Evolutionary conservation across 1,139 yeast genomes (phyloP), one percentile per base, ranked within the genome.

Genomic region (Geotrichum armillariae): DNA sequence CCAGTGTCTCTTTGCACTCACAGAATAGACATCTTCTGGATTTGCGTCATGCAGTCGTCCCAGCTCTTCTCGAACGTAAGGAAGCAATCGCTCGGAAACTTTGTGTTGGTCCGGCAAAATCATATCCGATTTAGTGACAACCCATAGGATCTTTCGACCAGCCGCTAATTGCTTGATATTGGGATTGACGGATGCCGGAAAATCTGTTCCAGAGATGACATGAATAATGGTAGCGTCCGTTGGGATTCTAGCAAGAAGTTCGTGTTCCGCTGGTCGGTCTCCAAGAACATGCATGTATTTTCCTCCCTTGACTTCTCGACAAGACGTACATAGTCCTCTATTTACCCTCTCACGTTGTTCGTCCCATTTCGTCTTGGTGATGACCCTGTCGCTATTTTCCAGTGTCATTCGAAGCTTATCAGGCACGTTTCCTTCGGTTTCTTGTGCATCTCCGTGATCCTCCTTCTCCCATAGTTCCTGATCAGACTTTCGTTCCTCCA

Each of bases 161-260:
- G 67, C 55, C 33, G 75, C 61, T 48, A 65, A 64, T 49, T 71
- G 62, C 35, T 73, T 67, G 20, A 80, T 68, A 5, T 62, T 62
- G n/a, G 62, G 67, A 53, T 73, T 74, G 16, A 80, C 66, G 6
- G 81, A 76, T 47, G 83, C 68, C 1, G 96, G 96, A 61, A 86
- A 86, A 58, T 87, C 95, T 23, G 74, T 66, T 0, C 84, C 82
- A 43, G 83, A 82, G 12, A 83, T 72, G 1, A 86, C 79, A 60
- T 84, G 82, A 1, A 83, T 75, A 1, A 86, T 60, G 25, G 75
- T 73, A 1, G 82, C 79, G 27, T 68, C 60, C 1, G 60, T 62
- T 2, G 89, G 87, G 2, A 83, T 71, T 2, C 58, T 54, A 4
- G 66, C 59, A 57, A 80, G 66, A 23, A 66, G 49, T 8, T 54